Evolutionary conservation across 495 filamentous ascomycete species (phyloP), one percentile per base, ranked within the genome.

Genomic region (Lophiotrema nucula): DNA sequence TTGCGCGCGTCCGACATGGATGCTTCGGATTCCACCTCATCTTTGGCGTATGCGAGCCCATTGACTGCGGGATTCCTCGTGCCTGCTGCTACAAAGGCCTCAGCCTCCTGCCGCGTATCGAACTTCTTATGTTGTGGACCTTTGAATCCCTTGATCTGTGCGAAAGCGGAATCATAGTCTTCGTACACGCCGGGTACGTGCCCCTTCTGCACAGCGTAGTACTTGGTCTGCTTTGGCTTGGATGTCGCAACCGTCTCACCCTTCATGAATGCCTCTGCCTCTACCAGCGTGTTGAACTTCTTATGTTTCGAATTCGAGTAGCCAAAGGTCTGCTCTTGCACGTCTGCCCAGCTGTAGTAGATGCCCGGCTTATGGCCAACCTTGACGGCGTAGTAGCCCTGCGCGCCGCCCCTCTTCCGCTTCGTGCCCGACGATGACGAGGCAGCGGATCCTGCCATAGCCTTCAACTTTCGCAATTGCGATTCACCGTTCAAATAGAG

Each of bases 241-340:
- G 28, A 72, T 65, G 69, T 56, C 21, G 68, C 54, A 21, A 26
- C 31, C n/a, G 77, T 70, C 51, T 80, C 81, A 58, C 77, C 73
- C 48, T 88, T 83, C 24, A 90, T 75, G 65, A 87, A 98, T 1
- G 82, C 83, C 55, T 86, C 82, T 33, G 93, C 93, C 25, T 96
- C 91, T 58, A 84, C 82, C 44, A 81, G 72, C 1, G 80, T 80
- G n/a, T 77, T 72, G 67, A 97, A 98, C 1, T 84, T 88, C 74
- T 97, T 95, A 74, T 89, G 90, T 93, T 78, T 76, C 35, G 92
- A 88, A 37, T 88, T 87, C 68, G 88, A 89, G 71, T 84, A 95
- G n/a, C 92, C 92, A 8, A 80, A 86, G 41, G 89, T 87, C 69
- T 96, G 89, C 44, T 79, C 78, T 67, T 92, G 74, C 67, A 90